These are phyloP conservation scores for Cicer yamashitae DNA, from an alignment of 306 rosid species.

Conservation along the genomic window DNA sequence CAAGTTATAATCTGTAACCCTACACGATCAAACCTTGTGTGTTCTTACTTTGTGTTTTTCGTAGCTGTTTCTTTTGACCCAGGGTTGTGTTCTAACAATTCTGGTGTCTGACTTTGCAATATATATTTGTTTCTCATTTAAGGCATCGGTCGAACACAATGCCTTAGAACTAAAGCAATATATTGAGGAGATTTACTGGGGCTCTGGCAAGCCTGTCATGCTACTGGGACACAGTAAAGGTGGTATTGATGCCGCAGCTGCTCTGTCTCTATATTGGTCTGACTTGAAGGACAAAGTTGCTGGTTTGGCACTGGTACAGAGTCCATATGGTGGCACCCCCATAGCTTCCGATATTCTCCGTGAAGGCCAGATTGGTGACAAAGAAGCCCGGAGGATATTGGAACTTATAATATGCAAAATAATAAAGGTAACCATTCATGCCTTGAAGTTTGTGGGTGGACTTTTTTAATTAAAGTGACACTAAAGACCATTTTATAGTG, in stretches of 20 bases:
- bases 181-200: constrained; percentile 87
- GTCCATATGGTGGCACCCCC: constrained; percentile 90
- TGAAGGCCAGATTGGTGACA: constrained; percentile 84
- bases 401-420: constrained; percentile 86
- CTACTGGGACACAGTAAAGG: constrained; percentile 91
- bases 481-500: no score
- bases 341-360: constrained; percentile 82
- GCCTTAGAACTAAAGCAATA: constrained; percentile 82
- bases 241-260: constrained; percentile 80
- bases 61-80: no score
- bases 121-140: constrained; percentile 13
- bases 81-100: no score
- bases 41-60: no score
- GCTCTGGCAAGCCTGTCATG: constrained; percentile 78
- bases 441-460: not conserved
- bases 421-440: constrained; percentile 62
- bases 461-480: no score
- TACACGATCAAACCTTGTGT: no score
- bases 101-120: constrained; percentile 1
- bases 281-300: constrained; percentile 83
- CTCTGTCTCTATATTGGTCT: constrained; percentile 69
- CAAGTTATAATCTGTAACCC: no score
- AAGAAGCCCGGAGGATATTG: constrained; percentile 72
- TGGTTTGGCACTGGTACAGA: constrained; percentile 82
- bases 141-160: constrained; percentile 85